Evolutionary conservation across 768 basidiomycete species (phyloP), one percentile per base, ranked within the genome.

Genomic region (Amanita thiersii): DNA sequence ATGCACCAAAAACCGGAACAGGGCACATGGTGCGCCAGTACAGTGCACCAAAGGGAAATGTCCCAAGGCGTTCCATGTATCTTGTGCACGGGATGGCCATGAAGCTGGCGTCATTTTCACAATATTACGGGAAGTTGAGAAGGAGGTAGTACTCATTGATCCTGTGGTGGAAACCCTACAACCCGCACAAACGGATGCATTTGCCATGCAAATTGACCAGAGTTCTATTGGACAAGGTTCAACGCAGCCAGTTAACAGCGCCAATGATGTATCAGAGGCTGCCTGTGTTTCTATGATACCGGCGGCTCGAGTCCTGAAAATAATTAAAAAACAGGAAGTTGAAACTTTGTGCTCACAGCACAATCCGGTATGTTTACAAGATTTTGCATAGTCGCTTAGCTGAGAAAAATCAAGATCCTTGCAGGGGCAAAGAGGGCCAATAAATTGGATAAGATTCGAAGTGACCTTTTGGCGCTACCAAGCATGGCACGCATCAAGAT

Each of bases 41-140:
- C 93, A 97, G 55, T 97, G 93, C 56, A 87, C 88, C 11, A 89
- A 87, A 59, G 92, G 91, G 33, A 94, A 92, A 63, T 97, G 93
- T 52, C 72, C 86, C 8, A 87, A 86, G 56, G 87, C 93, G 0
- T 96, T 90, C 63, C 94, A 98, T 54, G 84, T 96, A 20, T 83
- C 81, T 2, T 99, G 96, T 58, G 94, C 96, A 0, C 65, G 70
- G 30, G 70, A 77, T 14, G 76, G 78, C 1, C 61, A 58, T 8
- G 62, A 63, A 2, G 56, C 63, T 3, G 75, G 73, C 7, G 71
- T 87, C 31, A 64, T 76, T 17, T 89, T 81, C 52, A 60, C 58
- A 1, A 68, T 85, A 24, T 35, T 81, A n/a, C 64, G 71, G 37
- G 82, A 85, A 51, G 74, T 87, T 0, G 82, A 87, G 61, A 88